Base-by-base conservation (phyloP, 2,329 filamentous ascomycete species). In the Penicillium sp. region DNA sequence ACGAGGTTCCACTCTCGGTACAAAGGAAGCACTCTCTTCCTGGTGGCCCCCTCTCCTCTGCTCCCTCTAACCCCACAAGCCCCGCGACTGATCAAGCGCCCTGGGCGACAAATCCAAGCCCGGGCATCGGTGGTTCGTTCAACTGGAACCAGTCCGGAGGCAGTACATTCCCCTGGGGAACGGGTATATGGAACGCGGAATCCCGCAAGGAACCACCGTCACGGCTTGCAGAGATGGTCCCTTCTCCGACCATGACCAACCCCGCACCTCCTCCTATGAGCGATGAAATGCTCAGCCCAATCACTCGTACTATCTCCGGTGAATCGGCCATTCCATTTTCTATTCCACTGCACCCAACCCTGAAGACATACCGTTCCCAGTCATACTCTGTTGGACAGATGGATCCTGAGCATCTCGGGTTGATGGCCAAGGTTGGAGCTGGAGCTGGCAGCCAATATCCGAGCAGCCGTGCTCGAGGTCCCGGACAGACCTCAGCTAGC, bases 301-400 rank as follows among this genome's bases (percentile, higher is more conserved):
- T 77, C 13, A 71, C 76, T 56, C 73, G 74, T 57, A 72, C 78
- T 52, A 70, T 77, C 57, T 67, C 78, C 57, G 78, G 76, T 31
- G 83, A 93, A 61, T 75, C 80, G 9, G 71, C 79, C 7, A 90
- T 96, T 53, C 90, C 91, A 1, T 96, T 96, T 68, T 84, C 90
- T 7, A 96, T 96, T 64, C 92, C 92, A 4, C 81, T 96, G 21
- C 90, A 96, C 61, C 92, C 93, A 1, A 95, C 91, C 0, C 90
- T 90, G 1, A 98, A 98, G 75, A 92, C 91, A 1, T 95, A 96
- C 67, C 88, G 95, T 44, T 99, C 95, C 6, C 91, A 97, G 74
- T 98, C 95, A 4, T 98, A 98, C 74, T 98, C 93, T 0, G 93
- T 96, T 48, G 93, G 93, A 4, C 93, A 97, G 71, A 81, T 92